These are phyloP conservation scores for Heliamphora exappendiculata DNA, from an alignment of 148 eudicot genomes.

Conservation along the genomic window DNA sequence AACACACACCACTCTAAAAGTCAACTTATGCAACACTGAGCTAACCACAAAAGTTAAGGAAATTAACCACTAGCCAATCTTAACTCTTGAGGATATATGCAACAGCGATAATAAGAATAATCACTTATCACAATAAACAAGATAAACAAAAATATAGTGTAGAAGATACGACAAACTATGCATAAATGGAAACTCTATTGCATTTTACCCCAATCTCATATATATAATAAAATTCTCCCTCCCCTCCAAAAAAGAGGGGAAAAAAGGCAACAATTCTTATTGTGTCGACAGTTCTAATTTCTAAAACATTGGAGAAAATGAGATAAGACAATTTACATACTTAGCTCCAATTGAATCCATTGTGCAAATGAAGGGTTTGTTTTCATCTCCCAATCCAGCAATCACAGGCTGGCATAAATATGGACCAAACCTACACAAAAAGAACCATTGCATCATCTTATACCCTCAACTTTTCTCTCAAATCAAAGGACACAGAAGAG, in stretches of 20 bases:
- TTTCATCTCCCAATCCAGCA: conserved; percentile 83
- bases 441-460: not conserved
- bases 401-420: conserved; percentile 95
- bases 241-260: not conserved
- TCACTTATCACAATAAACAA: not conserved
- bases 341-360: conserved; percentile 99
- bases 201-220: not conserved
- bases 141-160: not conserved
- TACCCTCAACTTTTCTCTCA: not conserved
- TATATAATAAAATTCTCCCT: not conserved
- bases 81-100: not conserved
- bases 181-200: not conserved
- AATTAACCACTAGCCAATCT: not conserved
- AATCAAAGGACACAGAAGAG: not conserved
- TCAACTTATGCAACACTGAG: not conserved
- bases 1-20: not conserved
- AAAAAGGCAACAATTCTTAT: not conserved
- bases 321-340: conserved; percentile 40
- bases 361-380: conserved; percentile 97
- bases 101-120: not conserved
- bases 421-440: conserved; percentile 69
- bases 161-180: not conserved
- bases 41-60: not conserved
- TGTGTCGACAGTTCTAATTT: not conserved
- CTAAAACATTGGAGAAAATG: conserved; percentile 1